These are phyloP conservation scores for Solanum peruvianum DNA, from an alignment of 257 asterid genomes.

Conservation along the genomic window DNA sequence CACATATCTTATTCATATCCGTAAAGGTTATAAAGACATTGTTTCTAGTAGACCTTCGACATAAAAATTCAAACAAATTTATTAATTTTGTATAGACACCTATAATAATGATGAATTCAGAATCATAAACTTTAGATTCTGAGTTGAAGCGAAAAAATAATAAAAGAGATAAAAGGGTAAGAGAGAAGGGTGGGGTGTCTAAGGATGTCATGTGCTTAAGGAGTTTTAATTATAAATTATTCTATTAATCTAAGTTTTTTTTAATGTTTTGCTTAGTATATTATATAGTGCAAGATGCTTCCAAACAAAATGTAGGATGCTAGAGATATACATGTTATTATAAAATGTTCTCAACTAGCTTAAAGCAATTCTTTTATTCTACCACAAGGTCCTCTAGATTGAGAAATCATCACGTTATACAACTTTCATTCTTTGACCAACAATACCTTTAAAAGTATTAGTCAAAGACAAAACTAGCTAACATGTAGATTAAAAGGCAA, in stretches of 20 bases:
- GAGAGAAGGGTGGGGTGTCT: background rate
- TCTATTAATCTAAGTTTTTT: background rate
- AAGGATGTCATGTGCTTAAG: background rate
- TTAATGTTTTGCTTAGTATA: background rate
- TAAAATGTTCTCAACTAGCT: background rate
- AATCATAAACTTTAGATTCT: background rate
- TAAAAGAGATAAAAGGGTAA: no score
- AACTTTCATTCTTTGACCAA: constrained; percentile 20
- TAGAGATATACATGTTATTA: background rate
- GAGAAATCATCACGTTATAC: constrained; percentile 18
- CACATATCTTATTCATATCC: no score
- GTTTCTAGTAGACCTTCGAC: no score
- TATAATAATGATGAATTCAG: background rate
- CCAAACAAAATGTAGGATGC: background rate
- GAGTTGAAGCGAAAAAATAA: background rate
- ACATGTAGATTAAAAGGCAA: background rate
- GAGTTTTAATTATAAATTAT: background rate
- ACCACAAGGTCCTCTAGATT: constrained; percentile 8
- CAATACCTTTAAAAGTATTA: background rate
- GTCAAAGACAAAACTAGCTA: background rate
- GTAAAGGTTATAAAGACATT: no score
- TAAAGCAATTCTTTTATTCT: background rate
- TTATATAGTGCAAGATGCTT: background rate
- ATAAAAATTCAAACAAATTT: background rate
- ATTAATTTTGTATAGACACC: background rate